A percentile compares a stretch with the other conserved stretches of the same genome.
Evolutionary conservation across 2,329 filamentous ascomycete species (phyloP).

Genomic region (Apiospora malaysiana): DNA sequence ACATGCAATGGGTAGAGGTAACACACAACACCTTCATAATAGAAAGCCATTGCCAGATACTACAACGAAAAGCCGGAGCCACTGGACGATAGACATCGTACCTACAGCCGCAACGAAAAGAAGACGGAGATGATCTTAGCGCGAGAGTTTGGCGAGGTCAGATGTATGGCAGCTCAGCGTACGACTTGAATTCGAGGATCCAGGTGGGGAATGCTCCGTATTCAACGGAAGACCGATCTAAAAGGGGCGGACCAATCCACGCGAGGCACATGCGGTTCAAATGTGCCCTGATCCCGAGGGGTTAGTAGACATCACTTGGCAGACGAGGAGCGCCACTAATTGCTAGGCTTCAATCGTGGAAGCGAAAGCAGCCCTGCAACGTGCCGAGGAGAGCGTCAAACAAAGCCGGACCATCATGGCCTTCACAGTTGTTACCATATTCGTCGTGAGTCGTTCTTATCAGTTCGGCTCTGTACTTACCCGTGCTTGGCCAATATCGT

Average conservation of each 20-base stretch:
- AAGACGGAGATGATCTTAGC: conserved; percentile 21
- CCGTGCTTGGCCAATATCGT: not conserved
- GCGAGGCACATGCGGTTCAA: conserved; percentile 25
- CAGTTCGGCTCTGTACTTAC: not conserved
- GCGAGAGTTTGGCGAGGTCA: conserved; percentile 25
- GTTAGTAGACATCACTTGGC: not conserved
- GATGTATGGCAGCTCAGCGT: conserved; percentile 23
- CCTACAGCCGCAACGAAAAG: not conserved
- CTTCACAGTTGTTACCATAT: conserved; percentile 44
- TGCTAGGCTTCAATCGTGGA: conserved; percentile 41
- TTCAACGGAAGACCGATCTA: not conserved
- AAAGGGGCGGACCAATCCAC: conserved; percentile 18
- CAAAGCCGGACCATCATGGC: conserved; percentile 41
- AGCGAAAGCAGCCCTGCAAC: conserved; percentile 37
- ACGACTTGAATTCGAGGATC: not conserved
- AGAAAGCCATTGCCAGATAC: conserved; percentile 24
- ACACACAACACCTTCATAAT: not conserved
- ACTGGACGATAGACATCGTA: not conserved
- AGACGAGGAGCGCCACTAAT: not conserved
- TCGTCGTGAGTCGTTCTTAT: conserved; percentile 36
- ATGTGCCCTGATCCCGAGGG: conserved; percentile 23
- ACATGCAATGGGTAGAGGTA: conserved; percentile 27
- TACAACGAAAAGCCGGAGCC: conserved; percentile 7
- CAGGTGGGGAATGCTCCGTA: not conserved
- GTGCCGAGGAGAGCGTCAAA: conserved; percentile 38